These are phyloP conservation scores for Cercospora brassicicola DNA, from an alignment of 2,329 filamentous ascomycete genomes.

Conservation along the genomic window DNA sequence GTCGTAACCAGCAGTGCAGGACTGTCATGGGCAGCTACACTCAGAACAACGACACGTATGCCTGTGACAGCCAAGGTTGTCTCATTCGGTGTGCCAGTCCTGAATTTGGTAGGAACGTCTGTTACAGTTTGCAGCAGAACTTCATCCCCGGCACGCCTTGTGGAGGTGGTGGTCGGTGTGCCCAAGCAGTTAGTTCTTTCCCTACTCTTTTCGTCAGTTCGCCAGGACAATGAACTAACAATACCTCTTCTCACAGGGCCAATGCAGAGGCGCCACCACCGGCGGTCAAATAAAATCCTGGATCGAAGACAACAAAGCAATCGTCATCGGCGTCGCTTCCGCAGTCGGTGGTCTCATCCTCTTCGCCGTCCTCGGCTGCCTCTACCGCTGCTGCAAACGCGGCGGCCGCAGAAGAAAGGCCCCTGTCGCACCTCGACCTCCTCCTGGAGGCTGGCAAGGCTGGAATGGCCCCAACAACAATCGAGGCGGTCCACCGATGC, in stretches of 20 bases:
- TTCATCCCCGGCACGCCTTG: constrained; percentile 91
- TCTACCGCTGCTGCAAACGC: constrained; percentile 56
- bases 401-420: constrained; percentile 28
- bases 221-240: too few species aligned
- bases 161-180: constrained; percentile 73
- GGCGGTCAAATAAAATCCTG: constrained; percentile 71
- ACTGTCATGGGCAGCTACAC: constrained; percentile 75
- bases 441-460: constrained; percentile 38
- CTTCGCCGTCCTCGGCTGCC: constrained; percentile 67
- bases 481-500: constrained; percentile 8
- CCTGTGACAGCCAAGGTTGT: constrained; percentile 74
- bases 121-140: constrained; percentile 79
- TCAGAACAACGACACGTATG: constrained; percentile 72
- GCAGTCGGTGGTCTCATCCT: constrained; percentile 73
- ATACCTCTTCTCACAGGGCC: constrained; percentile 52
- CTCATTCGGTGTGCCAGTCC: constrained; percentile 73
- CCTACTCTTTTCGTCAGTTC: too few species aligned
- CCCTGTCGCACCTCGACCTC: constrained; percentile 25
- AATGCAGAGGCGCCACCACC: constrained; percentile 70
- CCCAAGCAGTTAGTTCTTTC: constrained; percentile 55
- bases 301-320: constrained; percentile 72
- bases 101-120: constrained; percentile 63
- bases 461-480: constrained; percentile 30
- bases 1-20: constrained; percentile 83
- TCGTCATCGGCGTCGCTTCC: constrained; percentile 77